Percentiles rank a stretch among this genome's conserved stretches.
Evolutionary conservation across 306 rosid genomes (phyloP).

Genomic region (Trichosanthes truncata): DNA sequence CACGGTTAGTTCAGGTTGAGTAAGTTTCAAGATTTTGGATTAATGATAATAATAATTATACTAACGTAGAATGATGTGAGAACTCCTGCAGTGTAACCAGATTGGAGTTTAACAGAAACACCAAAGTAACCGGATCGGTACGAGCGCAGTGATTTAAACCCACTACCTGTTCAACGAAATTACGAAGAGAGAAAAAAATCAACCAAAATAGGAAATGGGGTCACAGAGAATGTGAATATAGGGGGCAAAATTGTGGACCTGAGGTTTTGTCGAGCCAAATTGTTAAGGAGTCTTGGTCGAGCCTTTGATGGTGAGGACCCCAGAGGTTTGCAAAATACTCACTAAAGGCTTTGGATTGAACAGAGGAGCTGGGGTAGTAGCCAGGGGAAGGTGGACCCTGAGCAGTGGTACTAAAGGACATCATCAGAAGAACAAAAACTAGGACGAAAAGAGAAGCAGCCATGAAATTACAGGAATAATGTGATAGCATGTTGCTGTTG

Average conservation of each 20-base stretch:
- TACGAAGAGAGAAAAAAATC: background rate
- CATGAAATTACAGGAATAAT: conserved; percentile 19
- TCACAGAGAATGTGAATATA: background rate
- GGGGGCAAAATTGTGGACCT: conserved; percentile 22
- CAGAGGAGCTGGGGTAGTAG: conserved; percentile 53
- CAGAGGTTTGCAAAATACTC: conserved; percentile 52
- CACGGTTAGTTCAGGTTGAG: background rate
- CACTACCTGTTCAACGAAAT: conserved; percentile 50
- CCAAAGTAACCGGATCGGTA: conserved; percentile 78
- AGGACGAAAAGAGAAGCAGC: conserved; percentile 25
- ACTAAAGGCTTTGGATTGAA: conserved; percentile 34
- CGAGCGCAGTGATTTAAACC: conserved; percentile 59
- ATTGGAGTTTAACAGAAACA: conserved; percentile 63
- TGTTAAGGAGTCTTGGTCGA: conserved; percentile 41
- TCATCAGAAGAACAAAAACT: conserved; percentile 14
- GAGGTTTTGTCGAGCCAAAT: conserved; percentile 64
- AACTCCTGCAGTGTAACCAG: conserved; percentile 89
- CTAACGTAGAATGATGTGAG: conserved; percentile 70
- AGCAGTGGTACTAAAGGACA: conserved; percentile 26
- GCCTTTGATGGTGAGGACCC: conserved; percentile 74
- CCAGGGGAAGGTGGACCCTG: conserved; percentile 73
- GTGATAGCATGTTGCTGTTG: background rate
- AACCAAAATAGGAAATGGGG: conserved; percentile 1
- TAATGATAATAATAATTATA: background rate
- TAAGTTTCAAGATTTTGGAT: background rate